Evolutionary conservation across 2,329 filamentous ascomycete genomes (phyloP), one percentile per base, ranked within the genome.

Genomic region (Penicillium griseofulvum): DNA sequence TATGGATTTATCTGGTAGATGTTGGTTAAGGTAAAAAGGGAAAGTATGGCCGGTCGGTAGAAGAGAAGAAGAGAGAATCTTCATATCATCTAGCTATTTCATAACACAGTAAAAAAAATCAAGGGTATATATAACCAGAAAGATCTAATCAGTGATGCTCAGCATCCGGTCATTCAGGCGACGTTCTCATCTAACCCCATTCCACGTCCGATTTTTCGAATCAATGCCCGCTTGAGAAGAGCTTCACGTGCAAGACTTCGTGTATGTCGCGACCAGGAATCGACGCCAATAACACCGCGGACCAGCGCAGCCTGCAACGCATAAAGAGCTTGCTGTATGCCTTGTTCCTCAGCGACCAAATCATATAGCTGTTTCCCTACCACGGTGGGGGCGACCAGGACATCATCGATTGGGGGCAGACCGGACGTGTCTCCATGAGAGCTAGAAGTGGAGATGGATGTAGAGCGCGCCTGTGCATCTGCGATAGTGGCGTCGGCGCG

Each of bases 351-450:
- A 1, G 91, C 91, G 28, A 92, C 90, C 2, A 95, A 80, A 45
- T 87, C 86, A 74, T 97, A 99, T 22, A 99, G 78, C 78, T 99
- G 94, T 62, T 93, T 92, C 0, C 89, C 90, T 5, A 97, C 94
- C 1, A 97, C 88, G 0, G 91, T 97, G 0, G 93, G 91, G 3
- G 92, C 91, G n/a, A 97, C 90, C 3, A 99, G 80, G 33, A 97
- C 82, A 57, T 96, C 91, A 71, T 99, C 94, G 46, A 97, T 88
- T 45, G 87, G 84, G 0, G 92, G 91, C 1, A 87, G 82, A 11
- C 75, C 76, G 2, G 64, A 58, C 12, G 38, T 48, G 60, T 62
- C 58, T 62, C 38, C 82, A 81, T 49, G 19, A 14, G 55, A 38
- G 7, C 49, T 46, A 16, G 68, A 49, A 4, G 59, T 33, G 5